Base-by-base conservation (phyloP, 2,329 filamentous ascomycete genomes). In the Byssochlamys sp. region DNA sequence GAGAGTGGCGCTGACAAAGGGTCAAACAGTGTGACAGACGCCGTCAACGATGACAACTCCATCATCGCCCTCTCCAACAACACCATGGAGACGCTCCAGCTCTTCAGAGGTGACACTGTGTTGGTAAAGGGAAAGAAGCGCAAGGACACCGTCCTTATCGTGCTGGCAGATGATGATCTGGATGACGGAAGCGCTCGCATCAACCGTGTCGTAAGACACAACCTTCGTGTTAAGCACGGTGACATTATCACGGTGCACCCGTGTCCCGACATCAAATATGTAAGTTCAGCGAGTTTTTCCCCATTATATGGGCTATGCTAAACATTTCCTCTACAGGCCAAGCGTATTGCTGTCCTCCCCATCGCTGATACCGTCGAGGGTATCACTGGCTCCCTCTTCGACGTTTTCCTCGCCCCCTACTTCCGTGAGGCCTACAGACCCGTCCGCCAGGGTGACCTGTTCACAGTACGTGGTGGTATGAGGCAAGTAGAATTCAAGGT, bases 191-290 rank as follows among this genome's bases (percentile, higher is more conserved):
- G 88, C 69, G 94, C 89, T 67, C 89, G 94, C 71, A 94, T 99
- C 81, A 99, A 99, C 83, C 90, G 95, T 75, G 94, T 97, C 62
- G 91, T 97, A 70, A 88, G 94, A 74, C 94, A 97, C 83, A 99
- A 99, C 78, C 84, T 99, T 62, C 88, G 94, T 58, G 92, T 99
- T 70, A 97, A 97, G 86, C 92, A 96, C 72, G 94, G 94, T 72
- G 94, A 99, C 73, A 89, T 97, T 72, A 88, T 99, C 77, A 96
- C 91, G 60, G 91, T 99, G 63, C 91, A 97, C 78, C 86, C 95
- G 57, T 99, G 94, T 80, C 92, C 94, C 19, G 94, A 99, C 76
- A 99, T 99, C 82, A 99, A 99, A 96, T 99, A 99, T 76, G 91
- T 96, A 77, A 75, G 90, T 84, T n/a, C 25, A 3, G 52, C 52